These are phyloP conservation scores for Cyclotella kingstonii DNA, from an alignment of 108 stramenopile species.

Conservation along the genomic window DNA sequence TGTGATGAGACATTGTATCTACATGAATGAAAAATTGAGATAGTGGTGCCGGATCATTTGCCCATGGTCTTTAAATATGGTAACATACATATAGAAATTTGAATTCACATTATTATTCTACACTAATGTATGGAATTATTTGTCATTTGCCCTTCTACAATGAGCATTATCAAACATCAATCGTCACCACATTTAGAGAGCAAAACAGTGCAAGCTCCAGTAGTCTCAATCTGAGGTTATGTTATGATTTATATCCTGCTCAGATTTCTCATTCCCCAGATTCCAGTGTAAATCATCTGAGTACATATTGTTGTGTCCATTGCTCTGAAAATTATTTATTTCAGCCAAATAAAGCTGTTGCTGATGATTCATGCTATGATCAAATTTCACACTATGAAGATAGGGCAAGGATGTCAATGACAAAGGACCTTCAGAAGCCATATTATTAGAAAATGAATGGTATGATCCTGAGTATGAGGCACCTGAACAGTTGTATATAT, in stretches of 20 bases:
- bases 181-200: background rate
- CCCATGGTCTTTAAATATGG: too few relatives aligned
- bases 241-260: background rate
- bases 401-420: slow-evolving; percentile 2
- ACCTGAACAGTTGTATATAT: background rate
- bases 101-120: too few relatives aligned
- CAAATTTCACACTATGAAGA: slow-evolving; percentile 1
- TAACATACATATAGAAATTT: too few relatives aligned
- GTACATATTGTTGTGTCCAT: background rate
- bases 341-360: background rate
- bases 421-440: background rate
- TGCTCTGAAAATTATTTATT: background rate
- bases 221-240: background rate
- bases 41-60: too few relatives aligned
- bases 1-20: too few relatives aligned
- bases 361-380: slow-evolving; percentile 1
- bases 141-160: too few relatives aligned
- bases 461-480: background rate
- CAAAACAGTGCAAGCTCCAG: background rate
- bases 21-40: too few relatives aligned
- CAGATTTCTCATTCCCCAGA: background rate
- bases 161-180: background rate
- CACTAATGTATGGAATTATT: too few relatives aligned
- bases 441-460: background rate
- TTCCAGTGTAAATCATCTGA: background rate